Conservation (phyloP, 1,284 basidiomycete species). For the Ustilago lituana region DNA sequence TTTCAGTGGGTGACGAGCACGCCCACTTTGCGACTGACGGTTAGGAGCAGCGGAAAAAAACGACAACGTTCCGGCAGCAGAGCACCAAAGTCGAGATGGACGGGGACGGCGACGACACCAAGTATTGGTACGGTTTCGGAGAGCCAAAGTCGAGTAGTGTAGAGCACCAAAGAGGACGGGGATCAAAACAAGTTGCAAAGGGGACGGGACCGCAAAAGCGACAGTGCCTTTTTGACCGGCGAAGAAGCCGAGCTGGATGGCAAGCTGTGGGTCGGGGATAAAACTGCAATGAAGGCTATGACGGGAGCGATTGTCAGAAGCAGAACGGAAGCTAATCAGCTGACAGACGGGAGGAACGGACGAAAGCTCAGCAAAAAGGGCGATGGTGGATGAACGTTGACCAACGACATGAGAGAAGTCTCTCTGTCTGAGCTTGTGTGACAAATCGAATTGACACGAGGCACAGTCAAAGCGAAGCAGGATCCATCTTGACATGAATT, state of each 20-base stretch:
- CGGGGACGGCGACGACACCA: constrained; percentile 1
- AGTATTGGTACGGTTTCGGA: neutral
- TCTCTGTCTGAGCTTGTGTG: no score
- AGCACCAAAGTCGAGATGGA: constrained; percentile 1
- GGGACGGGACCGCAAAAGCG: no score
- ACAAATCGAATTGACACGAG: no score
- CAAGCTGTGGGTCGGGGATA: constrained; percentile 16
- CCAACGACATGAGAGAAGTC: neutral
- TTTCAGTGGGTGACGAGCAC: constrained; percentile 4
- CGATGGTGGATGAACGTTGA: constrained; percentile 8
- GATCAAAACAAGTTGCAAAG: no score
- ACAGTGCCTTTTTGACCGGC: neutral
- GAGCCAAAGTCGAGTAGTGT: neutral
- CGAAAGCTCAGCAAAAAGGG: neutral
- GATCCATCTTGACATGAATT: neutral
- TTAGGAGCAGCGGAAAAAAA: constrained; percentile 13
- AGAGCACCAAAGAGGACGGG: neutral
- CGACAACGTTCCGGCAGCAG: neutral
- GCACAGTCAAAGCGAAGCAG: no score
- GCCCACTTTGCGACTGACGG: neutral
- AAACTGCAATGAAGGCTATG: constrained; percentile 21
- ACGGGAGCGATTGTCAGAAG: constrained; percentile 16
- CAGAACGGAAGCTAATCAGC: neutral
- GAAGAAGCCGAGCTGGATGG: constrained; percentile 7
- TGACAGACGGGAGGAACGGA: constrained; percentile 1